Conservation (phyloP, 257 asterid species). For the Knoxia roxburghii region DNA sequence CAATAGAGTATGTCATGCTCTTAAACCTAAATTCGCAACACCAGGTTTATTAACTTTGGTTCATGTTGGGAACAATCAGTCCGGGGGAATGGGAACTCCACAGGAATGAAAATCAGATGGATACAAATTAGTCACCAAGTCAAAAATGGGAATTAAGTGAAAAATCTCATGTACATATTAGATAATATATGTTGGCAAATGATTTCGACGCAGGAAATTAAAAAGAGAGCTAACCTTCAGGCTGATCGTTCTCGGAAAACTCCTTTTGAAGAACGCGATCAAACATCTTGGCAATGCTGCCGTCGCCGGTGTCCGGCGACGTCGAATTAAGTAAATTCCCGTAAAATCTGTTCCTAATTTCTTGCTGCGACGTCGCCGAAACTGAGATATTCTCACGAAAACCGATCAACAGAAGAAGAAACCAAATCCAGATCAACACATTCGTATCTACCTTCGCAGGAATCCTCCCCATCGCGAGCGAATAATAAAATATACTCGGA, state of each 20-base stretch:
- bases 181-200: background rate
- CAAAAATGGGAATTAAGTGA: background rate
- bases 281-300: conserved; percentile 83
- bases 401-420: conserved; percentile 24
- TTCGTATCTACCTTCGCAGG: conserved; percentile 21
- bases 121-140: background rate
- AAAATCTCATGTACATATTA: background rate
- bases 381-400: conserved; percentile 26
- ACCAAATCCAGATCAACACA: conserved; percentile 19
- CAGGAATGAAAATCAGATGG: background rate
- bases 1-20: background rate
- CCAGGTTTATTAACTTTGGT: too few relatives aligned
- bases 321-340: conserved; percentile 76
- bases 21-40: background rate
- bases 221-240: conserved; percentile 48
- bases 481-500: background rate
- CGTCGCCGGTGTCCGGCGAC: conserved; percentile 52
- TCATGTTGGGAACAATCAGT: background rate
- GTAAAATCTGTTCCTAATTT: conserved; percentile 71
- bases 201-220: background rate
- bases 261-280: conserved; percentile 94
- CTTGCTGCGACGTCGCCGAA: conserved; percentile 69
- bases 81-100: background rate
- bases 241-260: conserved; percentile 83
- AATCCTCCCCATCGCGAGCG: conserved; percentile 31